phyloP scores from a whole-genome alignment of 1,284 basidiomycete genomes.

The Malassezia sp. region DNA sequence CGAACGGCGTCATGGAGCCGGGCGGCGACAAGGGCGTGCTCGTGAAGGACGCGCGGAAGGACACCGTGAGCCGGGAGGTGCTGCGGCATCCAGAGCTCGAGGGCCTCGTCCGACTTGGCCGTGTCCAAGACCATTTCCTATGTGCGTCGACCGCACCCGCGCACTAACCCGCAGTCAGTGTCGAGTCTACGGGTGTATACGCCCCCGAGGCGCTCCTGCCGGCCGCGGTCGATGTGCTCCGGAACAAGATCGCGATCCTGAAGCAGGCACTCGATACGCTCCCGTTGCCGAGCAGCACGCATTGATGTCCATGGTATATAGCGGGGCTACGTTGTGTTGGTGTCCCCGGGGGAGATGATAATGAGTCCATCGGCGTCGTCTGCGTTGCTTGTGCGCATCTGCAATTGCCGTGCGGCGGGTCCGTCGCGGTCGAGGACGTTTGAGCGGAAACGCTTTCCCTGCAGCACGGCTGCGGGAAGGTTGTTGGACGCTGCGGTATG shows the following conservation, averaged over 20 bases:
- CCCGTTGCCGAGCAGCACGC: background rate
- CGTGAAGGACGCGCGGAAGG: constrained; percentile 60
- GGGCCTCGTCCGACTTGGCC: constrained; percentile 67
- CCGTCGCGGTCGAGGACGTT: constrained; percentile 1
- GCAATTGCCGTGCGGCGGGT: background rate
- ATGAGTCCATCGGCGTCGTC: constrained; percentile 6
- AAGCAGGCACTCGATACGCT: constrained; percentile 33
- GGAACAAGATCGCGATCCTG: constrained; percentile 58
- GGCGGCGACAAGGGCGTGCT: constrained; percentile 54
- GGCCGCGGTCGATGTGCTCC: constrained; percentile 71
- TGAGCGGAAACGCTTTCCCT: background rate
- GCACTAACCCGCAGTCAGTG: constrained; percentile 53
- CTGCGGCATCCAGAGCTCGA: constrained; percentile 83
- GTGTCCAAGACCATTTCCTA: constrained; percentile 85
- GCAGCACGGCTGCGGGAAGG: constrained; percentile 7
- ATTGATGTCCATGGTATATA: background rate
- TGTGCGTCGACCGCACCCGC: constrained; percentile 53
- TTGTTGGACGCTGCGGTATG: background rate
- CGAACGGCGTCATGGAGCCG: constrained; percentile 72
- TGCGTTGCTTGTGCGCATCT: background rate
- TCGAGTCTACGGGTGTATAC: constrained; percentile 84
- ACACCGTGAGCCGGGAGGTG: constrained; percentile 86
- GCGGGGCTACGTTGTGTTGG: background rate
- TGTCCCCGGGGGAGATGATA: no score
- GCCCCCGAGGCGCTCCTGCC: constrained; percentile 70